Base-by-base conservation (phyloP, 2,329 filamentous ascomycete genomes). In the Alternaria burnsii region DNA sequence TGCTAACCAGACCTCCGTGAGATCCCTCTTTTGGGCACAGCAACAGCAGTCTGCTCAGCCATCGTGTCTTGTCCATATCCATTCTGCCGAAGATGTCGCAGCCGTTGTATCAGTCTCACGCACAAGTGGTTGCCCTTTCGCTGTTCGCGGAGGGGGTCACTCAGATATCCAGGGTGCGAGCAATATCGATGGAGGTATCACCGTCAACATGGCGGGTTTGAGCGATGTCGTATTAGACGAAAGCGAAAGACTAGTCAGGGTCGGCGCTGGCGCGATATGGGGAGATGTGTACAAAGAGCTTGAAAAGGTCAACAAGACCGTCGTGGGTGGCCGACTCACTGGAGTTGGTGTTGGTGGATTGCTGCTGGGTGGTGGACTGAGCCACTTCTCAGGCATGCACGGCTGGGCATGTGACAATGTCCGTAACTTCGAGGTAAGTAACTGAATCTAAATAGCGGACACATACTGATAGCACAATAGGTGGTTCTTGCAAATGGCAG, bases 321-420 rank as follows among this genome's bases (percentile, higher is more conserved):
- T 68, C 7, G 47, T 61, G 3, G 68, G 69, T 18, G 66, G 63
- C 7, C 59, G 69, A 18, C 51, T 66, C 10, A 44, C 58, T n/a
- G 41, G 41, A 4, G 69, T 73, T 11, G 72, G 72, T 4, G 63
- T 66, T 43, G 71, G 66, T 20, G 72, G 72, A 16, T 48, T 74
- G 5, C 48, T 67, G 8, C 56, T 65, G 10, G 71, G 72, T 43
- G 79, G 79, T 52, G 76, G 74, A 5, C 65, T 77, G 10, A 76
- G 73, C 8, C 78, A 76, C 61, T 76, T 73, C 52, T 62, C 66
- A 3, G 64, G 58, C 8, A 48, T 55, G 1, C 55, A 72, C 34
- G 77, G 78, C 14, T 75, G 66, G 65, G 70, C 61, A 40, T 75
- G 72, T 34, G 76, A 79, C 58, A 75, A 70, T 32, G 71, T 79